Conservation (phyloP, 371 early-diverging fungal species). For the Umbelopsis sp. region DNA sequence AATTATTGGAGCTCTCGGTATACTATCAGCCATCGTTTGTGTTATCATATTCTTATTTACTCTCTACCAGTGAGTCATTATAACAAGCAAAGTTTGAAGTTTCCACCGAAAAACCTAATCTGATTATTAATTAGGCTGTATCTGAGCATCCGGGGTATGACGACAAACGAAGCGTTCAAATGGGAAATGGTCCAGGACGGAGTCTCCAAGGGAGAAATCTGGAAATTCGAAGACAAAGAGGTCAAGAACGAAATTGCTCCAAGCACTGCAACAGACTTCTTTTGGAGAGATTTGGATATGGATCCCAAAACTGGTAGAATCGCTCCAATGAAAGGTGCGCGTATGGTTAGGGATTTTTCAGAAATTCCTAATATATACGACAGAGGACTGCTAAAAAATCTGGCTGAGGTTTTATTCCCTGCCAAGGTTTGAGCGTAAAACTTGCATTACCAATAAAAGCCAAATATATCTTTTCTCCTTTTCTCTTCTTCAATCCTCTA, state of each 20-base stretch:
- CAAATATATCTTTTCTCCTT: no score
- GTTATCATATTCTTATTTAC: constrained; percentile 65
- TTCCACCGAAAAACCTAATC: not conserved
- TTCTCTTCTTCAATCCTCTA: not conserved
- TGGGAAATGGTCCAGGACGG: constrained; percentile 75
- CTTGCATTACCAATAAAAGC: not conserved
- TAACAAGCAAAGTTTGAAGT: not conserved
- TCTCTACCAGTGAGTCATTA: constrained; percentile 57
- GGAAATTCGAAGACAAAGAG: constrained; percentile 32
- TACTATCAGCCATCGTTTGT: constrained; percentile 63
- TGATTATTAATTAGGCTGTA: constrained; percentile 44
- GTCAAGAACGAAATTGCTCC: not conserved
- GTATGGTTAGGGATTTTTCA: constrained; percentile 45
- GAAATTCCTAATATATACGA: constrained; percentile 73
- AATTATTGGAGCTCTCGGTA: constrained; percentile 62
- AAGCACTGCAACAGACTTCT: constrained; percentile 16
- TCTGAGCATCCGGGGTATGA: constrained; percentile 65
- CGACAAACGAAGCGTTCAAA: constrained; percentile 79
- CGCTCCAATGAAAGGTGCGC: constrained; percentile 20
- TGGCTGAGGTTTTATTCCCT: constrained; percentile 44
- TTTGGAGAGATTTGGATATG: constrained; percentile 19
- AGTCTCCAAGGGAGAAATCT: constrained; percentile 63
- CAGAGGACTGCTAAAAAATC: constrained; percentile 57
- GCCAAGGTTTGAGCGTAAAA: constrained; percentile 19
- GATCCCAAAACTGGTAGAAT: constrained; percentile 26